phyloP scores from a whole-genome alignment of 2,329 filamentous ascomycete genomes.

The Pseudogymnoascus sp. region DNA sequence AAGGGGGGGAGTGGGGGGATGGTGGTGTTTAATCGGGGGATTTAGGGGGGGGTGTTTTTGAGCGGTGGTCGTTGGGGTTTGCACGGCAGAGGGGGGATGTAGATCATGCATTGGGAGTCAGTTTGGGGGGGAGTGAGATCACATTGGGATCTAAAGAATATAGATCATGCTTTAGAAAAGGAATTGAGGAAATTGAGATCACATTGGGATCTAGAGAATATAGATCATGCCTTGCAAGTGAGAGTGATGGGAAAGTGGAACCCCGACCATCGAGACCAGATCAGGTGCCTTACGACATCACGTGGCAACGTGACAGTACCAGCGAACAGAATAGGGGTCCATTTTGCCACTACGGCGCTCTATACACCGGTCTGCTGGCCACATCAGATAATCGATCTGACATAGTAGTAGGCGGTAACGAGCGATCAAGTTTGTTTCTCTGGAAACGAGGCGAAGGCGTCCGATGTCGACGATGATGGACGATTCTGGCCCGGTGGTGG shows the following conservation, averaged over 20 bases:
- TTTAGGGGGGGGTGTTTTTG: slow-evolving; percentile 40
- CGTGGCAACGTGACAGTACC: not conserved
- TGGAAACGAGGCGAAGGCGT: not conserved
- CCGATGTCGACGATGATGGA: not conserved
- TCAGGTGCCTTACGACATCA: not conserved
- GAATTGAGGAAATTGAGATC: not conserved
- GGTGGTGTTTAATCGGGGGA: slow-evolving; percentile 95
- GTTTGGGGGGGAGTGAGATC: not conserved
- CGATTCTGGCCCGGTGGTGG: not conserved
- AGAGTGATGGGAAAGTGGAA: not conserved
- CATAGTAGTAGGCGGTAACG: not conserved
- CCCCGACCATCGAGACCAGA: not conserved
- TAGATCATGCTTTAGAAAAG: not conserved
- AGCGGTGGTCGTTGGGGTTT: not conserved
- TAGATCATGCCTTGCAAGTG: not conserved
- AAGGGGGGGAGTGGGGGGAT: too few species aligned
- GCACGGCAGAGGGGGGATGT: not conserved
- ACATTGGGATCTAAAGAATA: not conserved
- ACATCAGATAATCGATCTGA: not conserved
- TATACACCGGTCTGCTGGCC: not conserved
- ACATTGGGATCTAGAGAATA: not conserved
- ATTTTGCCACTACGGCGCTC: not conserved
- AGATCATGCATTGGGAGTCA: not conserved
- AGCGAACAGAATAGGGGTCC: not conserved
- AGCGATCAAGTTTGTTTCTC: too few species aligned